Base-by-base conservation (phyloP, 164 flowering plant genomes). In the Saururus chinensis region DNA sequence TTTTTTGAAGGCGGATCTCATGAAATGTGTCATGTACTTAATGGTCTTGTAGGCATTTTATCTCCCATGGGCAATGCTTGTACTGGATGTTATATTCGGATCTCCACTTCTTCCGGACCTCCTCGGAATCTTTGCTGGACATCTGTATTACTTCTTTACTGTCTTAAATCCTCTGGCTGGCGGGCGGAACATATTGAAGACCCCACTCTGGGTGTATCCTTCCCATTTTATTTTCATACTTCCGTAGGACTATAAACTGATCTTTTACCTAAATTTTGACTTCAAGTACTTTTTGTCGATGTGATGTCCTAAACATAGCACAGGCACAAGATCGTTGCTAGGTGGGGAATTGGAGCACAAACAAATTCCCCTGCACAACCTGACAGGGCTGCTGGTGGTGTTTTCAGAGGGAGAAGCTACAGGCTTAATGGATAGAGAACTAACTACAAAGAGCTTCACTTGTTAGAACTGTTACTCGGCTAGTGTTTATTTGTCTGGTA, bases 201-300 rank as follows among this genome's bases (percentile, higher is more conserved):
- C 99, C 70, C 99, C 99, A 4, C 63, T 25, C 17, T 89, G 86
- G 88, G 80, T 95, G 99, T 95, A 95, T 91, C 97, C 97, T 90
- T 84, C 56, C 45, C 49, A 19, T 3, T 68, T 13, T 22, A 48
- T 23, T 10, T 30, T 51, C 55, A 19, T n/a, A 12, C 48, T 41
- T 40, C n/a, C 14, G 21, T 19, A 13, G 7, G 13, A 42, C 4
- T 49, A 14, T 42, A n/a, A 22, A 19, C 21, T 26, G 41, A 1
- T 20, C 30, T 62, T 22, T 19, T 52, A 17, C 21, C n/a, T 12
- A 19, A 24, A 16, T 45, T 42, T 60, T n/a, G 51, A 40, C 41
- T 7, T 9, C 0, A 9, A 7, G 17, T 51, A 19, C 37, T 26
- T 14, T 41, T 49, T 23, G 56, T 37, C 11, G 12, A 24, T 37